These are phyloP conservation scores for Trichosporon inkin DNA, from an alignment of 1,284 basidiomycete species.

Conservation along the genomic window DNA sequence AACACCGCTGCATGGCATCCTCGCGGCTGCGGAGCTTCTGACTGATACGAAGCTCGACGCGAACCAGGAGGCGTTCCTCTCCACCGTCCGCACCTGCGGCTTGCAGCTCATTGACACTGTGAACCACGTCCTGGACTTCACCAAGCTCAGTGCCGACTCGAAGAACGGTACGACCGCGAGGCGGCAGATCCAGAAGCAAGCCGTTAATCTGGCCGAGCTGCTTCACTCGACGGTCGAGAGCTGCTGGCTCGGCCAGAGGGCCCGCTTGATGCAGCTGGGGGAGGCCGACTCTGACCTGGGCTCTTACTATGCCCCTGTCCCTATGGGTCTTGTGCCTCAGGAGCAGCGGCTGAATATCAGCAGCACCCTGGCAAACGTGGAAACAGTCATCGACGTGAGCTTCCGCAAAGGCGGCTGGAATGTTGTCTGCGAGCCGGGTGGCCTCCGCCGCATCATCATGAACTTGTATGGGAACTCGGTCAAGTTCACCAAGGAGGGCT, in stretches of 20 bases:
- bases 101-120: conserved; percentile 60
- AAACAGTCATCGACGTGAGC: conserved; percentile 79
- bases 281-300: conserved; percentile 70
- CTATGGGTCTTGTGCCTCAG: conserved; percentile 51
- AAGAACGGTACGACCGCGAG: conserved; percentile 53
- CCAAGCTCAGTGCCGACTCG: conserved; percentile 84
- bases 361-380: conserved; percentile 45
- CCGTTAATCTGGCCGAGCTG: conserved; percentile 77
- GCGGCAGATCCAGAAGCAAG: conserved; percentile 61
- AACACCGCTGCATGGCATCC: conserved; percentile 83
- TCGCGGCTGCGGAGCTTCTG: conserved; percentile 84
- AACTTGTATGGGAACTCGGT: conserved; percentile 92
- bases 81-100: conserved; percentile 52
- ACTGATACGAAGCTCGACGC: conserved; percentile 75
- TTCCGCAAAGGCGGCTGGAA: conserved; percentile 67
- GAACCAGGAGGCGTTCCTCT: conserved; percentile 79
- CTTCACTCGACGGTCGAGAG: conserved; percentile 95
- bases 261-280: conserved; percentile 59
- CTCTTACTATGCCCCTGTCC: conserved; percentile 77
- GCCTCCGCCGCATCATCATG: conserved; percentile 87
- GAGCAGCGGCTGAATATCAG: conserved; percentile 48
- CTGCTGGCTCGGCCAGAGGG: conserved; percentile 88
- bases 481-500: conserved; percentile 88
- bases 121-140: conserved; percentile 95
- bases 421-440: conserved; percentile 84